phyloP scores from a whole-genome alignment of 2,329 filamentous ascomycete species.

The Calonectria naviculata region DNA sequence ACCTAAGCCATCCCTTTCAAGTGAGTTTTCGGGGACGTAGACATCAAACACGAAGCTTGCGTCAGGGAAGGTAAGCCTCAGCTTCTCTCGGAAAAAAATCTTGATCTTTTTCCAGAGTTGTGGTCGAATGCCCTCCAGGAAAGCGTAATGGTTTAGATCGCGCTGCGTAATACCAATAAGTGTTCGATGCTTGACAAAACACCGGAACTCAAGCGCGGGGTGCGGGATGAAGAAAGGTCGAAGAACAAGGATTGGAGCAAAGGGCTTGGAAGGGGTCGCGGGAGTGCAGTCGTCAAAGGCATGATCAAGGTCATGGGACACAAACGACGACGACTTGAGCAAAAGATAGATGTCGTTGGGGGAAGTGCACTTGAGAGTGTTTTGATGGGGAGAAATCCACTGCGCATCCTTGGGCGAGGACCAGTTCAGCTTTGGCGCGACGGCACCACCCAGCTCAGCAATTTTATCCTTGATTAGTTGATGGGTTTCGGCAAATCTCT shows the following conservation, averaged over 20 bases:
- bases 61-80: constrained; percentile 85
- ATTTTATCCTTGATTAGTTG: constrained; percentile 81
- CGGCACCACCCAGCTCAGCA: constrained; percentile 82
- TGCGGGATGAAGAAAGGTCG: constrained; percentile 91
- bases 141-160: constrained; percentile 91
- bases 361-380: constrained; percentile 89
- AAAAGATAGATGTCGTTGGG: constrained; percentile 94
- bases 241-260: constrained; percentile 84
- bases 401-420: constrained; percentile 95
- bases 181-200: constrained; percentile 87
- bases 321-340: constrained; percentile 93
- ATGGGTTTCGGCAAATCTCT: constrained; percentile 79
- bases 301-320: constrained; percentile 93
- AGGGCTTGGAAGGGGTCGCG: constrained; percentile 54
- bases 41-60: constrained; percentile 90
- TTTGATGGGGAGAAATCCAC: constrained; percentile 86
- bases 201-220: constrained; percentile 92
- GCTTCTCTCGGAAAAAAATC: constrained; percentile 79
- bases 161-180: constrained; percentile 89
- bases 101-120: constrained; percentile 76
- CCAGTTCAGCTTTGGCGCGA: constrained; percentile 97
- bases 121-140: constrained; percentile 73
- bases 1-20: constrained; percentile 70
- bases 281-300: constrained; percentile 80
- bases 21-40: constrained; percentile 79